Evolutionary conservation across 139 green algal genomes (phyloP), one percentile per base, ranked within the genome.

Genomic region (Chlamydomonas sphaeroides): DNA sequence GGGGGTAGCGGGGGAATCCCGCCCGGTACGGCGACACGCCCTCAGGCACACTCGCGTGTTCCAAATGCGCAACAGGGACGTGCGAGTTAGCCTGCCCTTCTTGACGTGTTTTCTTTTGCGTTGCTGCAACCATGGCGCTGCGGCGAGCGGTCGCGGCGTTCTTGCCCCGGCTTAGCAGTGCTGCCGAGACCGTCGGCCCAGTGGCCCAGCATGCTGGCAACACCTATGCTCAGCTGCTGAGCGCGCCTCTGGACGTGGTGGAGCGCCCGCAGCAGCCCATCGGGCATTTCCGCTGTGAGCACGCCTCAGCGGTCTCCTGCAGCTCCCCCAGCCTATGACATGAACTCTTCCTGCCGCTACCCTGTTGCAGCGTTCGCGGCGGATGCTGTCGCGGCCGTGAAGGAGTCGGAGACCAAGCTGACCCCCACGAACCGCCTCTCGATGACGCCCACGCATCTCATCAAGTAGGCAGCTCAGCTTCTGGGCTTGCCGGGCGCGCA

Each of bases 381-480:
- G 61, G 77, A 84, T 26, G 77, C 77, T 57, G 77, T 84, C 23
- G 30, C 65, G 65, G 77, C 49, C 26, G 61, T 81, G 18, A 74
- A 84, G 77, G 65, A 76, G 65, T n/a, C 1, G 42, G 77, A 72
- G 73, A 80, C 73, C n/a, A 67, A 66, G 56, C 79, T 90, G 42
- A 84, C 88, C 1, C 77, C 85, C 0, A 79, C 68, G 25, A 80
- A 87, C 56, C 85, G 85, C 77, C 70, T 93, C 11, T 81, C 75
- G 30, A 63, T 90, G 83, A 59, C 62, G 1, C 89, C 89, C 14
- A 89, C 72, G 65, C 80, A 85, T 69, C 80, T 87, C 42, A 93
- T 93, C 79, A 82, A 72, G 87, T 93, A 78, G 78, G 89, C 6
- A n/a, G n/a, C n/a, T n/a, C n/a, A n/a, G n/a, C n/a, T n/a, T n/a